These are phyloP conservation scores for Oenanthe javanica DNA, from an alignment of 140 eudicot species.

Conservation along the genomic window DNA sequence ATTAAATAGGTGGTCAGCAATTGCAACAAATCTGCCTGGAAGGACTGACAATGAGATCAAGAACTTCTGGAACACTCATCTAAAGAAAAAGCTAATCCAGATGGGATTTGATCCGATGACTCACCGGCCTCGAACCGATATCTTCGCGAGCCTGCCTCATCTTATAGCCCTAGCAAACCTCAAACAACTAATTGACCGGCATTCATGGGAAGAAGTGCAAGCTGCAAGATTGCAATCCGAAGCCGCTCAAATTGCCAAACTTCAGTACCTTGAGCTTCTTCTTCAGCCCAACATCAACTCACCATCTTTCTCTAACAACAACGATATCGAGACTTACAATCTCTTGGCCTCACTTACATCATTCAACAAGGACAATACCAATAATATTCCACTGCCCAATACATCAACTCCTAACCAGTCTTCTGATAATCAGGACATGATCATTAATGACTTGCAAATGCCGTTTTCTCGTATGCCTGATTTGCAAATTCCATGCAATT, in stretches of 20 bases:
- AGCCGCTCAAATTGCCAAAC: constrained; percentile 36
- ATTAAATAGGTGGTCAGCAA: constrained; percentile 50
- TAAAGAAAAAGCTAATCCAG: constrained; percentile 50
- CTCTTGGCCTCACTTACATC: constrained; percentile 20
- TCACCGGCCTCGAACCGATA: constrained; percentile 49
- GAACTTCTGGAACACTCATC: constrained; percentile 59
- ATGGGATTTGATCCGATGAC: constrained; percentile 67
- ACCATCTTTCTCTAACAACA: constrained; percentile 10
- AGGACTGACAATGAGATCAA: constrained; percentile 63
- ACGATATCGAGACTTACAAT: constrained; percentile 19
- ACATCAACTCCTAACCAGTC: background rate
- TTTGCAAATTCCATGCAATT: constrained; percentile 7
- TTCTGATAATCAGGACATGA: background rate
- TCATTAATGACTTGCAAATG: constrained; percentile 21
- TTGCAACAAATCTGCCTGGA: constrained; percentile 53
- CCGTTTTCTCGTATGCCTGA: too few species aligned
- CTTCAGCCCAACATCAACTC: constrained; percentile 21
- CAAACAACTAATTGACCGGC: constrained; percentile 38
- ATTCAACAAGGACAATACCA: background rate
- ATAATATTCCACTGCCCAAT: constrained; percentile 1
- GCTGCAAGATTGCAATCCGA: constrained; percentile 35
- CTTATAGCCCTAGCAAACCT: constrained; percentile 54
- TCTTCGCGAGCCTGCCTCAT: constrained; percentile 32
- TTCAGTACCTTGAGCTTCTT: constrained; percentile 30
- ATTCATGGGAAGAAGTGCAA: constrained; percentile 45